These are phyloP conservation scores for Huntiella moniliformis DNA, from an alignment of 2,329 filamentous ascomycete genomes.

Conservation along the genomic window DNA sequence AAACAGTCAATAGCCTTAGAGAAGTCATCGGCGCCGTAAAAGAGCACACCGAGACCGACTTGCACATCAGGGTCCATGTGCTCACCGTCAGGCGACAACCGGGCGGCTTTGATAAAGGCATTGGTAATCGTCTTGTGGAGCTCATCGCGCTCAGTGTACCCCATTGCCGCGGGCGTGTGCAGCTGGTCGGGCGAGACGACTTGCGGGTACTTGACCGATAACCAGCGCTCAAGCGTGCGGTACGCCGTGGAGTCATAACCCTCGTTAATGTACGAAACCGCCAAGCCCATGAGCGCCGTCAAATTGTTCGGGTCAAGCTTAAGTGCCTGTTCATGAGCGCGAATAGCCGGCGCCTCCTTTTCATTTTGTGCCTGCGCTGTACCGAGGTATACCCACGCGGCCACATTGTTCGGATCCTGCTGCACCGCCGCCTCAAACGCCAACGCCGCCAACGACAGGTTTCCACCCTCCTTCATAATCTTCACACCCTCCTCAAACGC, in stretches of 20 bases:
- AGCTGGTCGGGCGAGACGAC: constrained; percentile 57
- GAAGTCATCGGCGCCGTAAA: constrained; percentile 96
- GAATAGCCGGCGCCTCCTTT: constrained; percentile 90
- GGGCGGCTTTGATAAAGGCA: constrained; percentile 80
- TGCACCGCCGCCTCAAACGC: constrained; percentile 94
- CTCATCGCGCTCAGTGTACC: constrained; percentile 80
- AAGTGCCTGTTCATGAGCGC: constrained; percentile 77
- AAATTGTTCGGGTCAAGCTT: constrained; percentile 77
- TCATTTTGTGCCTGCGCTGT: constrained; percentile 94
- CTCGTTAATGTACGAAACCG: constrained; percentile 96
- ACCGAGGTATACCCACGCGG: constrained; percentile 86
- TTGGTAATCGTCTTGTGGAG: constrained; percentile 82
- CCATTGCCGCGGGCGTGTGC: constrained; percentile 61
- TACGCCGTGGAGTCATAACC: constrained; percentile 96
- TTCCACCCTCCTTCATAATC: constrained; percentile 85
- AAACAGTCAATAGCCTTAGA: constrained; percentile 98
- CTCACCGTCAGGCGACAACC: constrained; percentile 75
- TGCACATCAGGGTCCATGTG: constrained; percentile 98
- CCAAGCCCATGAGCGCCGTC: constrained; percentile 80
- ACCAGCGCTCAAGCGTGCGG: constrained; percentile 87
- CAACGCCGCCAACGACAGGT: constrained; percentile 77
- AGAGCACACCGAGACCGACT: constrained; percentile 86
- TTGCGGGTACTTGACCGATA: constrained; percentile 81
- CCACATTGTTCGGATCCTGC: constrained; percentile 68
- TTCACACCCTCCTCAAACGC: constrained; percentile 85